Evolutionary conservation across 2,329 filamentous ascomycete genomes (phyloP), one percentile per base, ranked within the genome.

Genomic region (Corinectria fuckeliana): DNA sequence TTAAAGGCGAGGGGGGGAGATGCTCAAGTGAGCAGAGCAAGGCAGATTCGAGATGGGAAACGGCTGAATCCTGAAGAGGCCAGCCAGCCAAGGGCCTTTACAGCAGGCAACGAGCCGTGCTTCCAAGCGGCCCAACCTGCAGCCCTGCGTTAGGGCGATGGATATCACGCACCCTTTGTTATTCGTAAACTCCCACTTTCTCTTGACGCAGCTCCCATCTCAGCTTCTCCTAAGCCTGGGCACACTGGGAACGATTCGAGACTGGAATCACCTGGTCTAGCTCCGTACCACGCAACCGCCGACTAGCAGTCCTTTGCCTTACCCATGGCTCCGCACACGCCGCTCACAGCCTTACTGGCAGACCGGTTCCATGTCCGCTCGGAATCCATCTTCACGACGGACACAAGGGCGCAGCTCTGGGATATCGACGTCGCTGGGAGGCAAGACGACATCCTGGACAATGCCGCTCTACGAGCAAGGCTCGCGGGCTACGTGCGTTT

Each of bases 341-440:
- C 30, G 47, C 47, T 30, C 6, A 34, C 26, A 36, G 30, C 18
- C 18, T 18, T 30, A 16, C 25, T 34, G 8, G 14, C 20, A 9
- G 16, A 32, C 21, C 11, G 4, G 7, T 50, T 26, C 11, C 20
- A 25, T 13, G 8, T 21, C 18, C 30, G 21, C 28, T 16, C 32
- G 3, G 30, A 23, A 23, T 36, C 30, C 6, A 38, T 50, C 5
- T 36, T 50, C 21, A 50, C 30, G 7, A 36, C 47, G 13, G 41
- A 58, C 3, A 56, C 57, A 4, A 51, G 18, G n/a, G 57, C 44
- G 10, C 57, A 49, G 14, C 30, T 60, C 9, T 55, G 50, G 57
- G 51, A 60, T 20, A 36, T 45, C 5, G 16, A 56, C 18, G 16
- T 44, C 5, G 14, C 20, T 11, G 45, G 26, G 18, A 30, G 26